These are phyloP conservation scores for Sugiyamaella pinicola DNA, from an alignment of 1,139 yeast species.

Conservation along the genomic window DNA sequence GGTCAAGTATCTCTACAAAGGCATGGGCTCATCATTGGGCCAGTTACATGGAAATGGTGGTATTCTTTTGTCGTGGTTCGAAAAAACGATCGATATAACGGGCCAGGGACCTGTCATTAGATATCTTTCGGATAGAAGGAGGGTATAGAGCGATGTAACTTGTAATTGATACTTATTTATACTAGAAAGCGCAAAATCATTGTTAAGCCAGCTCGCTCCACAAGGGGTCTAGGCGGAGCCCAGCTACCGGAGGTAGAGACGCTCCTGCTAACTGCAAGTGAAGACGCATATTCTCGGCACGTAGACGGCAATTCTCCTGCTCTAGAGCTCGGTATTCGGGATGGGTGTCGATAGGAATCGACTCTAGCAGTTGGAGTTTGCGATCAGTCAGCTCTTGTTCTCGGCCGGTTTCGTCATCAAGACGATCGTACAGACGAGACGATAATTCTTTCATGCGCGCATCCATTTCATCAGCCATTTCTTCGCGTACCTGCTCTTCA, in stretches of 20 bases:
- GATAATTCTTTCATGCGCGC: slow-evolving; percentile 38
- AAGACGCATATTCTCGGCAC: slow-evolving; percentile 19
- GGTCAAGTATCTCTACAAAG: slow-evolving; percentile 82
- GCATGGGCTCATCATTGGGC: slow-evolving; percentile 68
- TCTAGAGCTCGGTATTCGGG: slow-evolving; percentile 19
- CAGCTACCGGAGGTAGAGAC: slow-evolving; percentile 6
- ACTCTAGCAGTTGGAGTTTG: slow-evolving; percentile 31
- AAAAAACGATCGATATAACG: slow-evolving; percentile 77
- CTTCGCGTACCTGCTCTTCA: slow-evolving; percentile 42
- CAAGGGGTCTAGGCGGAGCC: slow-evolving; percentile 7
- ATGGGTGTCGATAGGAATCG: slow-evolving; percentile 20
- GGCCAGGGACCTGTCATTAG: slow-evolving; percentile 91
- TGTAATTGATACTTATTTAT: slow-evolving; percentile 12
- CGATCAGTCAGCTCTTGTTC: slow-evolving; percentile 32
- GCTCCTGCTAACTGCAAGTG: background rate
- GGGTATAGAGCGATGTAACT: slow-evolving; percentile 51
- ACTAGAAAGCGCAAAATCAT: background rate
- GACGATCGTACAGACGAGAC: slow-evolving; percentile 30
- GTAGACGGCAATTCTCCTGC: slow-evolving; percentile 23
- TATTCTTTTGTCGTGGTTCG: slow-evolving; percentile 85
- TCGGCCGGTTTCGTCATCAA: slow-evolving; percentile 36
- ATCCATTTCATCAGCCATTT: slow-evolving; percentile 42
- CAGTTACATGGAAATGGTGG: slow-evolving; percentile 86
- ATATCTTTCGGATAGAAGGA: slow-evolving; percentile 81
- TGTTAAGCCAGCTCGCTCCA: background rate